phyloP scores from a whole-genome alignment of 768 basidiomycete species.

The Lanmaoa rubissima region DNA sequence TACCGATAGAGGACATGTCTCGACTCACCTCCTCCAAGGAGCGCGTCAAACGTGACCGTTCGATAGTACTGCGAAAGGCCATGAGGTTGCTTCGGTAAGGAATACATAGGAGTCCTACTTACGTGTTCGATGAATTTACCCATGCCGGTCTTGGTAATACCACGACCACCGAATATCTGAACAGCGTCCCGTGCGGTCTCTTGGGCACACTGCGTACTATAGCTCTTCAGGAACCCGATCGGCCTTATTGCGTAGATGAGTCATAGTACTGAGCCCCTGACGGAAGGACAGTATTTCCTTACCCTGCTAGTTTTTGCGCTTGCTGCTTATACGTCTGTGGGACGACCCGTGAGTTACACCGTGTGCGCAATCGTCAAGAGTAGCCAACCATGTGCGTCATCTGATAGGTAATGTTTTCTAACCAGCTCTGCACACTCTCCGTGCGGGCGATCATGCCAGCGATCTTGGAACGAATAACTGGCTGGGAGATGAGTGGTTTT shows the following conservation, averaged over 20 bases:
- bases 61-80: conserved; percentile 28
- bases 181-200: conserved; percentile 79
- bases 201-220: conserved; percentile 70
- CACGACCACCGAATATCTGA: conserved; percentile 82
- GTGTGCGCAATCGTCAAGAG: background rate
- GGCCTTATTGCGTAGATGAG: conserved; percentile 40
- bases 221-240: conserved; percentile 79
- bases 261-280: background rate
- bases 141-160: conserved; percentile 77
- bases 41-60: conserved; percentile 37
- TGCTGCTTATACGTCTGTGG: conserved; percentile 67
- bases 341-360: conserved; percentile 1
- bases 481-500: conserved; percentile 77
- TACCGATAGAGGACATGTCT: background rate
- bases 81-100: conserved; percentile 11
- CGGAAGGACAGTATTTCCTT: conserved; percentile 11
- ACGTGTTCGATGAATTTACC: conserved; percentile 58
- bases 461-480: conserved; percentile 86
- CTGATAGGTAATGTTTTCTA: conserved; percentile 84
- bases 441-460: conserved; percentile 86
- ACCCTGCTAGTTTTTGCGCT: conserved; percentile 72
- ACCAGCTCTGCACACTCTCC: conserved; percentile 81
- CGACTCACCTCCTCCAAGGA: conserved; percentile 61
- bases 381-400: conserved; percentile 73
- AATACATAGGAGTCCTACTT: conserved; percentile 10